These are phyloP conservation scores for Nematocida sp. DNA, from an alignment of 371 early-diverging fungal species.

Conservation along the genomic window DNA sequence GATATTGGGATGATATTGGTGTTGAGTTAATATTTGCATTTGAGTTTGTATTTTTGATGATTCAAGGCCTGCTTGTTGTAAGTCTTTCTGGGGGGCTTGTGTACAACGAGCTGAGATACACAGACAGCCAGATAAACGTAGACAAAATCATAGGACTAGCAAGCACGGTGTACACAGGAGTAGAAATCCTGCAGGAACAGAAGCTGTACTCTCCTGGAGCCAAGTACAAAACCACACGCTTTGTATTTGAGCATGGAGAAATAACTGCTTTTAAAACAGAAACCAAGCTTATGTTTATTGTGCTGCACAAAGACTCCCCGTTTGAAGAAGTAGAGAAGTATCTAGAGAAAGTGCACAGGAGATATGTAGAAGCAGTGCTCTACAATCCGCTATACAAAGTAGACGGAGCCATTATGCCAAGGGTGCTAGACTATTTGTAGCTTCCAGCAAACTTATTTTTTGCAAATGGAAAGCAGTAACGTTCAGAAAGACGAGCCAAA, in stretches of 20 bases:
- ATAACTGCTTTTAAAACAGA: slow-evolving; percentile 32
- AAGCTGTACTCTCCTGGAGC: background rate
- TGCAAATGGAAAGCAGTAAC: slow-evolving; percentile 1
- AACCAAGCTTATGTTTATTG: slow-evolving; percentile 30
- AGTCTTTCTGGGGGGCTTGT: slow-evolving; percentile 20
- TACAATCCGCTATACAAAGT: slow-evolving; percentile 35
- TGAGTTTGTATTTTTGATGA: slow-evolving; percentile 7
- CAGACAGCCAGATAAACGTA: background rate
- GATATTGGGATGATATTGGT: background rate
- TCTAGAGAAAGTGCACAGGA: background rate
- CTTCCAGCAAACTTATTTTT: background rate
- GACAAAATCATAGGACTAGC: slow-evolving; percentile 39
- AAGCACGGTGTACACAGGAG: slow-evolving; percentile 41
- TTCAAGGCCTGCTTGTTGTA: slow-evolving; percentile 37
- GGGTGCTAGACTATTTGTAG: slow-evolving; percentile 4
- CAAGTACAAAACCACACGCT: background rate
- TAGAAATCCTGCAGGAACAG: slow-evolving; percentile 23
- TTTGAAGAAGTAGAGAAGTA: background rate
- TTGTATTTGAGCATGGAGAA: background rate
- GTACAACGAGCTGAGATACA: background rate
- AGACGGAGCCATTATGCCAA: background rate
- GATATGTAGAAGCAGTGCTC: slow-evolving; percentile 8
- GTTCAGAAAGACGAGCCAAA: background rate
- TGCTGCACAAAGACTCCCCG: slow-evolving; percentile 8
- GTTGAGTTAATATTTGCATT: background rate